Conservation (phyloP, 352 stramenopile genomes). For the Pythium aquatile region DNA sequence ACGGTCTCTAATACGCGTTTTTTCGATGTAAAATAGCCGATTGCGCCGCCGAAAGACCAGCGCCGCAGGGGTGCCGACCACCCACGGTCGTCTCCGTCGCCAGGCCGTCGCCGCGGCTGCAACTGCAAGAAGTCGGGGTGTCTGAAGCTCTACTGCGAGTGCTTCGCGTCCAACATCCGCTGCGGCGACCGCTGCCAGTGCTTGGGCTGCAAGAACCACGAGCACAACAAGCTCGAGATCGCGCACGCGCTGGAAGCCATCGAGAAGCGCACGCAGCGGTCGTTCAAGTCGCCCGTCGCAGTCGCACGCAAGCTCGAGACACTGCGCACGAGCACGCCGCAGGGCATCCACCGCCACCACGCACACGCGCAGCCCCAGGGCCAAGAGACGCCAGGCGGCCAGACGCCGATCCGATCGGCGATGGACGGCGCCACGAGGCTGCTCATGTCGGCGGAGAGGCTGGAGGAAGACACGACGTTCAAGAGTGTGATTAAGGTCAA, state of each 20-base stretch:
- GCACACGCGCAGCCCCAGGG: neutral
- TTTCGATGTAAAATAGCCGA: neutral
- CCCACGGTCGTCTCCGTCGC: slow-evolving; percentile 15
- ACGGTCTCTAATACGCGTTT: neutral
- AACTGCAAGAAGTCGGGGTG: slow-evolving; percentile 97
- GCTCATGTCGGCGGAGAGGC: slow-evolving; percentile 21
- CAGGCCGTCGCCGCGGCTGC: slow-evolving; percentile 62
- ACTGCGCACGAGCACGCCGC: slow-evolving; percentile 21
- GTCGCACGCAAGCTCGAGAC: slow-evolving; percentile 27
- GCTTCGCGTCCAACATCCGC: slow-evolving; percentile 52
- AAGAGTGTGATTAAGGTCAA: neutral
- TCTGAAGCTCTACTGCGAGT: slow-evolving; percentile 93
- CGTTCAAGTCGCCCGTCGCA: slow-evolving; percentile 35
- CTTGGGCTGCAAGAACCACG: slow-evolving; percentile 72
- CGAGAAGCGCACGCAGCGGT: slow-evolving; percentile 54
- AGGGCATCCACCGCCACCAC: neutral
- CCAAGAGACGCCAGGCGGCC: neutral
- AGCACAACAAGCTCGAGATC: slow-evolving; percentile 57
- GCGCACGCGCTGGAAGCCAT: slow-evolving; percentile 50
- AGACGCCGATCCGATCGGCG: slow-evolving; percentile 1
- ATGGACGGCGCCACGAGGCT: slow-evolving; percentile 29
- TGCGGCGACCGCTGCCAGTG: slow-evolving; percentile 73
- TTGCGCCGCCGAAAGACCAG: slow-evolving; percentile 1
- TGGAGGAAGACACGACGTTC: slow-evolving; percentile 18
- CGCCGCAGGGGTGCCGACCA: neutral